These are phyloP conservation scores for Dendryphion nanum DNA, from an alignment of 2,329 filamentous ascomycete species.

Conservation along the genomic window DNA sequence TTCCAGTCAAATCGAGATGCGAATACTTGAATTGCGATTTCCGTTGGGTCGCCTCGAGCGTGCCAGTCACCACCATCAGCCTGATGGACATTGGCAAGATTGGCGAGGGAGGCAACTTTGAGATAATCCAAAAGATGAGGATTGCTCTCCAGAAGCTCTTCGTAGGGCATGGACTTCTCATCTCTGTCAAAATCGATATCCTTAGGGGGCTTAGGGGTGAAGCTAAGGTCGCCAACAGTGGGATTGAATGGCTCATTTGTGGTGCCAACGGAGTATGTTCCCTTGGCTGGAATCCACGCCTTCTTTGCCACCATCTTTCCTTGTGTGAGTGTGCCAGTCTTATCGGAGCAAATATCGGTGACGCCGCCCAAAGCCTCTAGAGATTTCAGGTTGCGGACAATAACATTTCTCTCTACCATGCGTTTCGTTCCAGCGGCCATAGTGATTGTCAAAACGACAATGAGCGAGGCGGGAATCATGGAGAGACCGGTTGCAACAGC, in stretches of 20 bases:
- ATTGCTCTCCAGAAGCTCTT: constrained; percentile 24
- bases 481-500: constrained; percentile 39
- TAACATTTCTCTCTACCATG: constrained; percentile 35
- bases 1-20: constrained; percentile 67
- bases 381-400: constrained; percentile 36
- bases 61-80: constrained; percentile 41
- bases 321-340: constrained; percentile 45
- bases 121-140: constrained; percentile 32
- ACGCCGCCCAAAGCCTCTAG: constrained; percentile 37
- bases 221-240: constrained; percentile 28
- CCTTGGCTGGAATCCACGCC: constrained; percentile 38
- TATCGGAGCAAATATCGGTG: constrained; percentile 52
- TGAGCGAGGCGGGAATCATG: constrained; percentile 39
- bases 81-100: constrained; percentile 52
- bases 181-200: constrained; percentile 29
- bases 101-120: constrained; percentile 44
- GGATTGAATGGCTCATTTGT: constrained; percentile 36
- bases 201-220: constrained; percentile 20
- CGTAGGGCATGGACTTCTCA: constrained; percentile 6
- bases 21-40: constrained; percentile 75
- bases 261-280: constrained; percentile 37
- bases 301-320: constrained; percentile 39
- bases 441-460: constrained; percentile 40
- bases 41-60: constrained; percentile 51
- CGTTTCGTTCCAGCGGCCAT: constrained; percentile 40